A percentile compares a stretch with the other conserved stretches of the same genome.
phyloP scores from a whole-genome alignment of 73 alveolate genomes.

The Chromera velia region DNA sequence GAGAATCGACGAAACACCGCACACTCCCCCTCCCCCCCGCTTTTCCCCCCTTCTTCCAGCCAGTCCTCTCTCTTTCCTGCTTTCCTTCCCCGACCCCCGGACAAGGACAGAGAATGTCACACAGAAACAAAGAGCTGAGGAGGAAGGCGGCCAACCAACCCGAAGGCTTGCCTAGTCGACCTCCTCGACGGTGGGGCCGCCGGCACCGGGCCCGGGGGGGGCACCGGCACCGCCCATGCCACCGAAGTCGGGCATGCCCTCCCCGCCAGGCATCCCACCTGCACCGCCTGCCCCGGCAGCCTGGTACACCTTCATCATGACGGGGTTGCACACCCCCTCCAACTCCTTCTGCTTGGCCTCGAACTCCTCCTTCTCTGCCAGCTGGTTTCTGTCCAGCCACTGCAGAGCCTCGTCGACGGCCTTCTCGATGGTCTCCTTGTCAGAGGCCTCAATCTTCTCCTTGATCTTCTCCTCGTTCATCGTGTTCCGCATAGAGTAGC shows the following conservation, averaged over 20 bases:
- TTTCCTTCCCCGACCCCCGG: too few species aligned
- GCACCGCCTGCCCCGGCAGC: constrained; percentile 77
- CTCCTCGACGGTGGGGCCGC: constrained; percentile 32
- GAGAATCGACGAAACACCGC: too few species aligned
- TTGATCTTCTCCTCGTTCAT: constrained; percentile 62
- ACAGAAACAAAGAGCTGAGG: too few species aligned
- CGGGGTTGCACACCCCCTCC: constrained; percentile 70
- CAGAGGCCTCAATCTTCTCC: constrained; percentile 73
- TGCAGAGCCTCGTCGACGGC: constrained; percentile 18
- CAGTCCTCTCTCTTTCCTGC: too few species aligned
- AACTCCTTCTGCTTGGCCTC: constrained; percentile 71
- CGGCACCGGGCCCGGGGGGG: constrained; percentile 5
- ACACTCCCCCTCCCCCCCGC: too few species aligned
- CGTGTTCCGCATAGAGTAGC: constrained; percentile 64
- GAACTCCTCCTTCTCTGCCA: constrained; percentile 57
- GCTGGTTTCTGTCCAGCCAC: constrained; percentile 68
- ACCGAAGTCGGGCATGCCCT: constrained; percentile 9
- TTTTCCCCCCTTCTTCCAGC: too few species aligned
- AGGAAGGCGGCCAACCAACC: too few species aligned
- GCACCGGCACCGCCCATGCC: constrained; percentile 10
- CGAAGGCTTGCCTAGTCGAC: constrained; percentile 13
- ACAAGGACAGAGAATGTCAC: too few species aligned
- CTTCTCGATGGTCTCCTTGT: constrained; percentile 50
- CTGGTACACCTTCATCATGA: constrained; percentile 78
- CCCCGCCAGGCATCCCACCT: constrained; percentile 67